Evolutionary conservation across 441 rosid genomes (phyloP).

Genomic region (Erodium moschatum): DNA sequence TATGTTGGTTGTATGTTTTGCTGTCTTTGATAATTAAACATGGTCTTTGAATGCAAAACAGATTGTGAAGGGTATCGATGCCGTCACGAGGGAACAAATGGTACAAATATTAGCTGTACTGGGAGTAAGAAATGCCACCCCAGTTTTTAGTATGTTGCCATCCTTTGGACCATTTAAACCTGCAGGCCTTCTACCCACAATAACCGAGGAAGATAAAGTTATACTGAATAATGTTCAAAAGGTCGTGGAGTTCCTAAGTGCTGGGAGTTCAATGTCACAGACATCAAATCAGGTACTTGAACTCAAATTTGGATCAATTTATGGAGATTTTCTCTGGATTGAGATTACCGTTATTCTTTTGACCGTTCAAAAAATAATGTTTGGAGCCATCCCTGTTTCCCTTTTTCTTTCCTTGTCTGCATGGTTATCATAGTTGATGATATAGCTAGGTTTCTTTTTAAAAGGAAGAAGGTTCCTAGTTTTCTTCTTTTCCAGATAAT

Average conservation of each 20-base stretch:
- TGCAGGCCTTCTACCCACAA: slow-evolving; percentile 61
- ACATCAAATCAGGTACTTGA: slow-evolving; percentile 53
- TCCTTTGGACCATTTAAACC: slow-evolving; percentile 63
- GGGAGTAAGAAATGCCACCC: slow-evolving; percentile 55
- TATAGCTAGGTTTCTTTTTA: neutral
- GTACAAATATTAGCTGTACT: slow-evolving; percentile 60
- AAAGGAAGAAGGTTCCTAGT: neutral
- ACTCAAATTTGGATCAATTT: neutral
- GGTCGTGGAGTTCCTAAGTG: slow-evolving; percentile 63
- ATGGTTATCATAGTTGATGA: neutral
- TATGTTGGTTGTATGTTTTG: slow-evolving; percentile 8
- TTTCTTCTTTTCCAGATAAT: neutral
- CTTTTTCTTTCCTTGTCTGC: neutral
- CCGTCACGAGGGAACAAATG: slow-evolving; percentile 80
- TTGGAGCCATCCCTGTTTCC: neutral
- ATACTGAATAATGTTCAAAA: slow-evolving; percentile 72
- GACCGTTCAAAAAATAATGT: neutral
- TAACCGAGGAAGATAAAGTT: slow-evolving; percentile 72
- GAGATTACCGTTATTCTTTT: neutral
- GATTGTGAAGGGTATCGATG: slow-evolving; percentile 95
- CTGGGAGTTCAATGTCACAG: slow-evolving; percentile 52
- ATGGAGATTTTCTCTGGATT: neutral
- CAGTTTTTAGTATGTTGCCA: slow-evolving; percentile 76
- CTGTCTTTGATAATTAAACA: slow-evolving; percentile 13
- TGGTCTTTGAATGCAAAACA: slow-evolving; percentile 28